phyloP scores from a whole-genome alignment of 805 yeast genomes.

The Wickerhamiella brachini region DNA sequence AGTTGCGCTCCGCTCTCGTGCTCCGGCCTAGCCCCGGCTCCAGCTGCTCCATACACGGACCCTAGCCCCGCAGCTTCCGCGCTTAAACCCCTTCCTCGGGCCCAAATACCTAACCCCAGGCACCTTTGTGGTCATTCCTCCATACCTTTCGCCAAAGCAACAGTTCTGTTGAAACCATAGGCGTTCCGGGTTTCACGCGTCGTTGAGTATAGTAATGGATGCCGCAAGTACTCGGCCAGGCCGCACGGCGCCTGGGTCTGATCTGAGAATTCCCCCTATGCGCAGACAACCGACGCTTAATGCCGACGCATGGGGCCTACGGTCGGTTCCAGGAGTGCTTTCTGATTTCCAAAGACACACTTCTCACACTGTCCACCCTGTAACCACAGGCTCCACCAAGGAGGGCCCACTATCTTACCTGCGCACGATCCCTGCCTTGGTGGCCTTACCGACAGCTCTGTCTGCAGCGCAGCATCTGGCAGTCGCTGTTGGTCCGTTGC shows the following conservation, averaged over 20 bases:
- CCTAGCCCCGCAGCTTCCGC: neutral
- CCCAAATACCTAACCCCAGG: neutral
- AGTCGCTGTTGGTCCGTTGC: conserved; percentile 5
- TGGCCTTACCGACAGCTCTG: conserved; percentile 22
- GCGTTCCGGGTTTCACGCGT: too few species aligned
- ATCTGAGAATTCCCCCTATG: conserved; percentile 18
- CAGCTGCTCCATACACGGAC: neutral
- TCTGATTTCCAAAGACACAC: conserved; percentile 26
- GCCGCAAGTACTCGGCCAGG: neutral
- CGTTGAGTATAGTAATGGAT: neutral
- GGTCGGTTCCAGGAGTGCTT: conserved; percentile 24
- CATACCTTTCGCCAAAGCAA: neutral
- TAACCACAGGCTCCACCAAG: neutral
- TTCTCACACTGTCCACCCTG: conserved; percentile 16
- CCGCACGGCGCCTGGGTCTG: neutral
- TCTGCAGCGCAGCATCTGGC: conserved; percentile 17
- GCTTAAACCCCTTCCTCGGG: neutral
- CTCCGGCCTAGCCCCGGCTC: too few species aligned
- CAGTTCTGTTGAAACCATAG: too few species aligned
- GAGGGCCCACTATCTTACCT: conserved; percentile 5
- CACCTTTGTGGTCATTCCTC: neutral
- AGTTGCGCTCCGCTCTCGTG: too few species aligned
- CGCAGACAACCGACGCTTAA: conserved; percentile 17
- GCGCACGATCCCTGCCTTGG: conserved; percentile 21
- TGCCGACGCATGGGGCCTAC: conserved; percentile 25